Conservation (phyloP, 2,329 filamentous ascomycete genomes). For the Fusarium bactridioides region DNA sequence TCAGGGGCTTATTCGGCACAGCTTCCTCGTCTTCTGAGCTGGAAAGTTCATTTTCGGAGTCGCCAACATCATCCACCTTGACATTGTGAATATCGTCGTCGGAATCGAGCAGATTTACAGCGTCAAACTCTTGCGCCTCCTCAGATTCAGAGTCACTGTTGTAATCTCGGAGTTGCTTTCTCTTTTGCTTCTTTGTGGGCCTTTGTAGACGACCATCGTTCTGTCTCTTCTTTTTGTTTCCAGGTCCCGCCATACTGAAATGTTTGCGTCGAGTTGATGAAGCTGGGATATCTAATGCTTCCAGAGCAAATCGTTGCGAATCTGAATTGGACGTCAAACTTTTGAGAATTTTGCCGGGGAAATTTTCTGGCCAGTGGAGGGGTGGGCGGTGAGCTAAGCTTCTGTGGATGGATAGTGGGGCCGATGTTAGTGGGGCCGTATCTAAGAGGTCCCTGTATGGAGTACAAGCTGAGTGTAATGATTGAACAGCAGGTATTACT, state of each 20-base stretch:
- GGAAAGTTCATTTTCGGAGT: conserved; percentile 48
- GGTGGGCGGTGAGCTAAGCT: conserved; percentile 40
- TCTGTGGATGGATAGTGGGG: conserved; percentile 12
- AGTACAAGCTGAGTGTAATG: neutral
- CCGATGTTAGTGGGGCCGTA: conserved; percentile 15
- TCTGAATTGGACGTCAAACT: conserved; percentile 35
- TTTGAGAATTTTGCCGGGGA: conserved; percentile 41
- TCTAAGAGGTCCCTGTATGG: neutral
- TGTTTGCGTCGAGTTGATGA: conserved; percentile 15
- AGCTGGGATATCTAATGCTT: conserved; percentile 10
- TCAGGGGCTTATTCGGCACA: conserved; percentile 42
- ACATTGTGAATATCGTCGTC: conserved; percentile 66
- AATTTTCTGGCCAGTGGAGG: conserved; percentile 39
- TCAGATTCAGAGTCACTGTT: conserved; percentile 62
- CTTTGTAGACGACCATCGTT: conserved; percentile 45
- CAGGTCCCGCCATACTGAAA: conserved; percentile 45
- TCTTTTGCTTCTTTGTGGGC: conserved; percentile 63
- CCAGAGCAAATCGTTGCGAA: conserved; percentile 19
- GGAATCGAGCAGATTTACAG: conserved; percentile 64
- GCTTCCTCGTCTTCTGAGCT: conserved; percentile 49
- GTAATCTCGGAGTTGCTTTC: conserved; percentile 56
- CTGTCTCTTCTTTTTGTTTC: conserved; percentile 48
- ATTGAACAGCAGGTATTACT: neutral
- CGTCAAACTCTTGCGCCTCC: conserved; percentile 54
- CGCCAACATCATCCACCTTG: conserved; percentile 58